These are phyloP conservation scores for Fraxinus ornus DNA, from an alignment of 305 asterid species.

Conservation along the genomic window DNA sequence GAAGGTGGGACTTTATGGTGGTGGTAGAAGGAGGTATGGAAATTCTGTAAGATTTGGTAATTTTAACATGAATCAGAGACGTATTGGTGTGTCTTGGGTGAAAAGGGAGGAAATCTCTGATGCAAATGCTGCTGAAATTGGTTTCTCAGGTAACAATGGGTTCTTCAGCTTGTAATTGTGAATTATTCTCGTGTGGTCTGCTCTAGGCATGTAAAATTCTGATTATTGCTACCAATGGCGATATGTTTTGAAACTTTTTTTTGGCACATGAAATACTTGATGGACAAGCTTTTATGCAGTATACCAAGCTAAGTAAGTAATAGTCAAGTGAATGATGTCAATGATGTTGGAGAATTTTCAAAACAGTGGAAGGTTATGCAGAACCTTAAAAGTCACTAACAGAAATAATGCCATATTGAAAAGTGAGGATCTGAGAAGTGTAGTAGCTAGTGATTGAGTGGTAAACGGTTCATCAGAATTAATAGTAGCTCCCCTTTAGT, in stretches of 20 bases:
- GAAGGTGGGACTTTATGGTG: slow-evolving; percentile 13
- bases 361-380: background rate
- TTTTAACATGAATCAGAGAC: slow-evolving; percentile 12
- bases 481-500: background rate
- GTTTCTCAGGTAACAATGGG: slow-evolving; percentile 33
- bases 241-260: background rate
- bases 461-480: background rate
- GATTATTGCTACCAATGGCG: background rate
- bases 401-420: background rate
- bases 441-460: background rate
- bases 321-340: background rate
- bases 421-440: background rate
- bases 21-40: slow-evolving; percentile 10
- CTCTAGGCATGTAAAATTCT: slow-evolving; percentile 10
- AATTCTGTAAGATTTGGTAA: slow-evolving; percentile 11
- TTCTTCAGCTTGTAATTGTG: background rate
- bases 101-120: slow-evolving; percentile 41
- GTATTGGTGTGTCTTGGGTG: slow-evolving; percentile 46
- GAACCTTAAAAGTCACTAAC: background rate
- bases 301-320: background rate
- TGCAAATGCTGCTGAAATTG: slow-evolving; percentile 33
- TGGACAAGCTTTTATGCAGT: background rate
- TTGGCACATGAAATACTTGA: background rate
- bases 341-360: background rate
- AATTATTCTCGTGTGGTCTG: background rate